Evolutionary conservation across 2,329 filamentous ascomycete genomes (phyloP).

Genomic region (Stromatinia cepivora): DNA sequence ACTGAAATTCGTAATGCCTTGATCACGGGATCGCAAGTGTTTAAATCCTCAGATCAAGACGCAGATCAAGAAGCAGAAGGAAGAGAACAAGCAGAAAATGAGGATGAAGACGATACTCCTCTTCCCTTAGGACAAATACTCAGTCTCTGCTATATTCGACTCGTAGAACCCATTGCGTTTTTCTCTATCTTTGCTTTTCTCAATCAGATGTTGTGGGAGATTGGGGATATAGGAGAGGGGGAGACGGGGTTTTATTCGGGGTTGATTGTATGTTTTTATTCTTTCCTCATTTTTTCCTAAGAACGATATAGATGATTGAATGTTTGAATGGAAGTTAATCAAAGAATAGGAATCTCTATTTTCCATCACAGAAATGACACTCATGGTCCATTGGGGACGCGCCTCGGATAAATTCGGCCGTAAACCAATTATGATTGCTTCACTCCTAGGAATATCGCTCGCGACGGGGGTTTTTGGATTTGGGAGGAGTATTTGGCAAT

Average conservation of each 20-base stretch:
- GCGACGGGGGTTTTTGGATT: slow-evolving; percentile 68
- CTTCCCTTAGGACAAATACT: slow-evolving; percentile 66
- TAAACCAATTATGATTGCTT: slow-evolving; percentile 70
- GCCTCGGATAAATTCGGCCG: slow-evolving; percentile 68
- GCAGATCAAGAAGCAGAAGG: background rate
- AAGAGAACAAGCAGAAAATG: background rate
- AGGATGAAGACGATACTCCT: slow-evolving; percentile 46
- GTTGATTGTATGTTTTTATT: slow-evolving; percentile 52
- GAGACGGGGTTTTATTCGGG: slow-evolving; percentile 80
- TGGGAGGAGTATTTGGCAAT: slow-evolving; percentile 66
- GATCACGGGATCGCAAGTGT: slow-evolving; percentile 6
- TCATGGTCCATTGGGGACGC: slow-evolving; percentile 74
- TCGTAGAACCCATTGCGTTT: slow-evolving; percentile 78
- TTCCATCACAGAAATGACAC: slow-evolving; percentile 71
- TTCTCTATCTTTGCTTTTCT: slow-evolving; percentile 82
- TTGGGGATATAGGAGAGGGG: slow-evolving; percentile 59
- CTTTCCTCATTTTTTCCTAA: background rate
- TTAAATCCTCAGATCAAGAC: background rate
- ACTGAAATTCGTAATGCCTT: background rate
- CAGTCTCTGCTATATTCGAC: slow-evolving; percentile 69
- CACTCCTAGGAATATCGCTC: slow-evolving; percentile 62
- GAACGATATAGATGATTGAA: background rate
- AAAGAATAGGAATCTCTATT: slow-evolving; percentile 60
- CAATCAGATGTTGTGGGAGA: slow-evolving; percentile 71
- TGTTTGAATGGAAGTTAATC: background rate